phyloP scores from a whole-genome alignment of 805 yeast genomes.

The Kurtzmaniella fragi region DNA sequence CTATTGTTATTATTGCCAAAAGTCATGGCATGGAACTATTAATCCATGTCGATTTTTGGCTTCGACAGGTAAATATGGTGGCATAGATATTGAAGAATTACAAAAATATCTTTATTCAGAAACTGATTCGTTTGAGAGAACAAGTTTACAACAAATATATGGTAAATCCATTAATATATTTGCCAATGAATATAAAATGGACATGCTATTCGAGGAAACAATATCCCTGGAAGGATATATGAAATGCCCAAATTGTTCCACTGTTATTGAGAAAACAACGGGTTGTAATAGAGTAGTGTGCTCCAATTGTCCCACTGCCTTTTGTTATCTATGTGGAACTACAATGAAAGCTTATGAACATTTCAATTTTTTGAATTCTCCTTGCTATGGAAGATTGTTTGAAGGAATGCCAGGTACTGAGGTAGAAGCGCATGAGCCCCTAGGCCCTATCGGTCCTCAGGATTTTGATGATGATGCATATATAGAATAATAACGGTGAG shows the following conservation, averaged over 20 bases:
- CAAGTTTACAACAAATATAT: conserved; percentile 33
- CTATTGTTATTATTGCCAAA: conserved; percentile 52
- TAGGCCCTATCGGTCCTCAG: too few relatives aligned
- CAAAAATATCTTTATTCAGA: conserved; percentile 28
- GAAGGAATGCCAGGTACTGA: conserved; percentile 40
- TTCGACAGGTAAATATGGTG: conserved; percentile 15
- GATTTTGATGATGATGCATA: too few relatives aligned
- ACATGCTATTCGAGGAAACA: conserved; percentile 40
- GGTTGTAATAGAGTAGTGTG: conserved; percentile 67
- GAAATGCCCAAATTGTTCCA: conserved; percentile 49
- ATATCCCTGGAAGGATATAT: conserved; percentile 36
- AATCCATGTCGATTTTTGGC: conserved; percentile 35
- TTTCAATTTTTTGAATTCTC: conserved; percentile 34
- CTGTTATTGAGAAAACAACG: conserved; percentile 48
- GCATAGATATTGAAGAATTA: conserved; percentile 28
- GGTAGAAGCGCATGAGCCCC: conserved; percentile 1
- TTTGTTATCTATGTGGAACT: conserved; percentile 54
- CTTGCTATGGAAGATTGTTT: conserved; percentile 48
- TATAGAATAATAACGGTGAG: too few relatives aligned
- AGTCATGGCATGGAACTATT: conserved; percentile 57
- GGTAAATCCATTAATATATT: conserved; percentile 43
- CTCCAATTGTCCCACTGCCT: conserved; percentile 39
- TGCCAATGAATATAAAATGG: conserved; percentile 43
- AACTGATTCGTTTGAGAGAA: conserved; percentile 25
- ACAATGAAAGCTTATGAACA: conserved; percentile 47